phyloP scores from a whole-genome alignment of 2,329 filamentous ascomycete species.

The Aotearoamyces nothofagi region DNA sequence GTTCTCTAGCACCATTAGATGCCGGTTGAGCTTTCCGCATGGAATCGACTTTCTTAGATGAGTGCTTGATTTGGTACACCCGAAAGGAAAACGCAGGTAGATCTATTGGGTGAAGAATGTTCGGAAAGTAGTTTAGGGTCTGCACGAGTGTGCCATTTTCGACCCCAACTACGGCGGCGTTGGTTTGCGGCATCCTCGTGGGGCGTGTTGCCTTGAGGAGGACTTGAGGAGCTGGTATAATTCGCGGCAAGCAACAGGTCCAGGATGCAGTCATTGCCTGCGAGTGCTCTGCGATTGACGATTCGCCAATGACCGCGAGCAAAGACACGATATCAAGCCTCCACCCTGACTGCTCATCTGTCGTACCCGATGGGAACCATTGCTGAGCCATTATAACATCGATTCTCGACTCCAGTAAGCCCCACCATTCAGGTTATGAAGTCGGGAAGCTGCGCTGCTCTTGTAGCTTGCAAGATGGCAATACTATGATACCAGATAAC shows the following conservation, averaged over 20 bases:
- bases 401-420: too few species aligned
- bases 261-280: constrained; percentile 43
- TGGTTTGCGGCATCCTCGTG: constrained; percentile 36
- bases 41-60: background rate
- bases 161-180: constrained; percentile 40
- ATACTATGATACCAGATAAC: too few species aligned
- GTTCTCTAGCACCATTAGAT: background rate
- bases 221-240: constrained; percentile 46
- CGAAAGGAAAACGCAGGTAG: constrained; percentile 31
- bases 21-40: background rate
- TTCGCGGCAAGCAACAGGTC: constrained; percentile 40
- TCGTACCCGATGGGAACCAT: constrained; percentile 29
- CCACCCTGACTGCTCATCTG: constrained; percentile 28
- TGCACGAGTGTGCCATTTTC: constrained; percentile 37
- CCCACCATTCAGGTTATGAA: too few species aligned
- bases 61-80: constrained; percentile 31
- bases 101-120: constrained; percentile 39
- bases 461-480: too few species aligned
- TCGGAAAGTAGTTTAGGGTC: constrained; percentile 45
- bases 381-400: too few species aligned
- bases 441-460: too few species aligned
- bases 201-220: constrained; percentile 41
- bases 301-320: constrained; percentile 47
- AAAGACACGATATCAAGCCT: constrained; percentile 46
- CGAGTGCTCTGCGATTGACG: constrained; percentile 38